Conservation (phyloP, 2,329 filamentous ascomycete genomes). For the Penicillium hesseltinei region DNA sequence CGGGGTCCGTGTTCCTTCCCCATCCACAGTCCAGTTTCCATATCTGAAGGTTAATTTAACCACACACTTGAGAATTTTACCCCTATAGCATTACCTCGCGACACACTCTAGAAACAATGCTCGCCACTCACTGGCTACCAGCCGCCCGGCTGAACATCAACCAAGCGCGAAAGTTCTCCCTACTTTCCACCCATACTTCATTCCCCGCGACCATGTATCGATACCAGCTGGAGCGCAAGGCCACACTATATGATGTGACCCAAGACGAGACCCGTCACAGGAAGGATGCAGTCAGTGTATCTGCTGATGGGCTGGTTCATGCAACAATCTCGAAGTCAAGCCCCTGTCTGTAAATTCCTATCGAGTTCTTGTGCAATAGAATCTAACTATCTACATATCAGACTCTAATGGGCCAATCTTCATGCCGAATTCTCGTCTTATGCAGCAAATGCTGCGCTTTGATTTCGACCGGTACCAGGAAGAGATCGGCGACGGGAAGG, state of each 20-base stretch:
- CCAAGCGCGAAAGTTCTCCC: conserved; percentile 2
- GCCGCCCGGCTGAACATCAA: conserved; percentile 5
- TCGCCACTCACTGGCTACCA: conserved; percentile 1
- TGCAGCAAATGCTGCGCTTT: conserved; percentile 12
- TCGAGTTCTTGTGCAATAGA: not conserved
- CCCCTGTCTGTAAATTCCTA: conserved; percentile 1
- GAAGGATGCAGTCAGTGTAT: conserved; percentile 5
- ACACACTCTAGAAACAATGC: not conserved
- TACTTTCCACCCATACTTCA: conserved; percentile 5
- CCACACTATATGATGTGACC: conserved; percentile 5
- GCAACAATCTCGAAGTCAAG: conserved; percentile 6
- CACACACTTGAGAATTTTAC: not conserved
- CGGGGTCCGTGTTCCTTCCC: not conserved
- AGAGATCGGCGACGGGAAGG: conserved; percentile 1
- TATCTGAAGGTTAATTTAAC: not conserved
- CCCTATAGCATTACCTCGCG: not conserved
- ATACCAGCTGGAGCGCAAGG: conserved; percentile 5
- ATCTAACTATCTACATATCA: not conserved
- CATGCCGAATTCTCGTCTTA: conserved; percentile 10
- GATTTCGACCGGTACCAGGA: conserved; percentile 8
- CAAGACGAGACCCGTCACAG: conserved; percentile 9
- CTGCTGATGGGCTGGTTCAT: conserved; percentile 6
- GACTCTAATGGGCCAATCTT: conserved; percentile 10
- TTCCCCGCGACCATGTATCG: conserved; percentile 11
- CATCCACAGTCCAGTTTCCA: not conserved